Evolutionary conservation across 2,329 filamentous ascomycete species (phyloP).

Genomic region (Aspergillus clavatus): DNA sequence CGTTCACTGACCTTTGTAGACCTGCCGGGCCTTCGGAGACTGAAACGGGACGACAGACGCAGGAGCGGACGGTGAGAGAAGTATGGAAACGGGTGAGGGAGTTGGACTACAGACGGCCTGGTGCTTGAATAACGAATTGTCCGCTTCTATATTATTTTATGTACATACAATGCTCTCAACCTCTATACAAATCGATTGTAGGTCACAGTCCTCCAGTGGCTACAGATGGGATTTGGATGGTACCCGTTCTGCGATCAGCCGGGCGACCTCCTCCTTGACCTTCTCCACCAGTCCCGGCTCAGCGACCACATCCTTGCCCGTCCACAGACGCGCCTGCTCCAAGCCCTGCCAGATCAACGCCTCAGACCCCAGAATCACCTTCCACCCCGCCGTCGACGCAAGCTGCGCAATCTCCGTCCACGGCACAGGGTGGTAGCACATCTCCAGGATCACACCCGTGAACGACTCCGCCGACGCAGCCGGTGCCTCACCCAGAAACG

Average conservation of each 20-base stretch:
- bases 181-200: no score
- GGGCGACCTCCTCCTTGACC: conserved; percentile 52
- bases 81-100: conserved; percentile 65
- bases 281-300: conserved; percentile 52
- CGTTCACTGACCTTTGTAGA: no score
- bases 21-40: conserved; percentile 58
- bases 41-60: conserved; percentile 62
- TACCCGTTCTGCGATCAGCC: conserved; percentile 42
- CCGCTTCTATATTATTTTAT: conserved; percentile 1
- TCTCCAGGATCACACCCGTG: conserved; percentile 69
- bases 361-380: conserved; percentile 70
- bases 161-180: no score
- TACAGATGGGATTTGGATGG: conserved; percentile 27
- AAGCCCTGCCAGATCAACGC: conserved; percentile 73
- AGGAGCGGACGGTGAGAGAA: conserved; percentile 66
- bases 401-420: conserved; percentile 63
- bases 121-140: conserved; percentile 37
- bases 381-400: conserved; percentile 60
- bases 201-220: no score
- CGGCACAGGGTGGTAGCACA: conserved; percentile 75
- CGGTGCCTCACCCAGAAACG: conserved; percentile 28
- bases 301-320: conserved; percentile 54
- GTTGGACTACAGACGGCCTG: conserved; percentile 64
- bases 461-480: conserved; percentile 19
- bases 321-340: conserved; percentile 62